A percentile compares a stretch with the other conserved stretches of the same genome.
phyloP scores from a whole-genome alignment of 805 yeast genomes.

The Ogataea minuta region DNA sequence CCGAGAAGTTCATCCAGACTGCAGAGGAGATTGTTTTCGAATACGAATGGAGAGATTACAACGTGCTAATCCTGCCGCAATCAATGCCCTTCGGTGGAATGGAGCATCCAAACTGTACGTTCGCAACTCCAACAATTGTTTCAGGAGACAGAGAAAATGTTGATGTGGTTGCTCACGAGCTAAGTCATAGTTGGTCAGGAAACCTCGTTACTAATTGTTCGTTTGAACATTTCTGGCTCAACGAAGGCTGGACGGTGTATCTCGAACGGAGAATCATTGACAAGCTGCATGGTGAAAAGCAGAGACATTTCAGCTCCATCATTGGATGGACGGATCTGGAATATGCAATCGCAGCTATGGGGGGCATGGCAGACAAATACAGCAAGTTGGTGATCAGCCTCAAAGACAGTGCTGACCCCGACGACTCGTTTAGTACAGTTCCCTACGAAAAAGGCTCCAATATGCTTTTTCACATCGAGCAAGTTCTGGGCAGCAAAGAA shows the following conservation, averaged over 20 bases:
- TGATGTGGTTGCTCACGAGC: conserved; percentile 88
- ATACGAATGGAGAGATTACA: conserved; percentile 84
- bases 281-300: conserved; percentile 70
- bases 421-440: conserved; percentile 82
- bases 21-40: conserved; percentile 76
- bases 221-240: conserved; percentile 93
- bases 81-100: conserved; percentile 88
- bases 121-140: conserved; percentile 85
- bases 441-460: conserved; percentile 92
- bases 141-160: conserved; percentile 84
- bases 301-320: conserved; percentile 77
- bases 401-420: conserved; percentile 73
- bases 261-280: conserved; percentile 82
- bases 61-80: conserved; percentile 75
- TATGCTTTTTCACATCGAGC: conserved; percentile 72
- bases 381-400: conserved; percentile 69
- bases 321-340: conserved; percentile 87
- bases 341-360: conserved; percentile 64
- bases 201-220: conserved; percentile 86
- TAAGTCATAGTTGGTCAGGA: conserved; percentile 93
- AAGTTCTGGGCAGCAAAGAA: conserved; percentile 66
- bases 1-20: conserved; percentile 72
- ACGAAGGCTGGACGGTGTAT: conserved; percentile 96
- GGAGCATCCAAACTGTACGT: conserved; percentile 91
- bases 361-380: conserved; percentile 48